Conservation (phyloP, 371 early-diverging fungal genomes). For the Capniomyces stellatus region DNA sequence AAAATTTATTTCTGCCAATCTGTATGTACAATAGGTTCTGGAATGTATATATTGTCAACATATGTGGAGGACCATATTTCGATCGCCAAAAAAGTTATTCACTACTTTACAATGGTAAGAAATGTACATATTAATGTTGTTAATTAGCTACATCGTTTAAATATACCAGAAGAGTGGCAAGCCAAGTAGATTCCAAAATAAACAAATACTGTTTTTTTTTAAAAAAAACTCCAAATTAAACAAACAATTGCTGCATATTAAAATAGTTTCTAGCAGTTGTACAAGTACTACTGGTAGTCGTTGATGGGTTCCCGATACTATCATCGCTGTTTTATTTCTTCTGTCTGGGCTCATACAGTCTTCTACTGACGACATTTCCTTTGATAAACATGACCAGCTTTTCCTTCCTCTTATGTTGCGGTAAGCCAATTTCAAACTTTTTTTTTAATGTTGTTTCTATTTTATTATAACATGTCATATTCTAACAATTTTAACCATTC, state of each 20-base stretch:
- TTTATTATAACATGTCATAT: too few species aligned
- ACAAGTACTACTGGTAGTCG: neutral
- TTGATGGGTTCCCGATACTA: conserved; percentile 1
- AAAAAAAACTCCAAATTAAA: too few species aligned
- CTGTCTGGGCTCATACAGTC: neutral
- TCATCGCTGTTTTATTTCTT: neutral
- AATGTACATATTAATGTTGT: too few species aligned
- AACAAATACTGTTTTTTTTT: too few species aligned
- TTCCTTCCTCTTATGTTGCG: neutral
- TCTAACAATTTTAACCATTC: too few species aligned
- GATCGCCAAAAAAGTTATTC: neutral
- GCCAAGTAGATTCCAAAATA: too few species aligned
- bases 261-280: neutral
- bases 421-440: neutral
- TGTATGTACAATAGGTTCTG: neutral
- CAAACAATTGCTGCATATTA: too few species aligned
- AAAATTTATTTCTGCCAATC: too few species aligned
- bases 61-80: neutral
- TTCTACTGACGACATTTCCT: conserved; percentile 1
- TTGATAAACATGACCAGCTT: neutral
- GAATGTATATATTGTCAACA: neutral
- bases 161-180: too few species aligned
- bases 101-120: neutral
- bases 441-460: too few species aligned
- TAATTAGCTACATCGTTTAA: too few species aligned